These are phyloP conservation scores for Microcos paniculata DNA, from an alignment of 345 rosid genomes.

Conservation along the genomic window DNA sequence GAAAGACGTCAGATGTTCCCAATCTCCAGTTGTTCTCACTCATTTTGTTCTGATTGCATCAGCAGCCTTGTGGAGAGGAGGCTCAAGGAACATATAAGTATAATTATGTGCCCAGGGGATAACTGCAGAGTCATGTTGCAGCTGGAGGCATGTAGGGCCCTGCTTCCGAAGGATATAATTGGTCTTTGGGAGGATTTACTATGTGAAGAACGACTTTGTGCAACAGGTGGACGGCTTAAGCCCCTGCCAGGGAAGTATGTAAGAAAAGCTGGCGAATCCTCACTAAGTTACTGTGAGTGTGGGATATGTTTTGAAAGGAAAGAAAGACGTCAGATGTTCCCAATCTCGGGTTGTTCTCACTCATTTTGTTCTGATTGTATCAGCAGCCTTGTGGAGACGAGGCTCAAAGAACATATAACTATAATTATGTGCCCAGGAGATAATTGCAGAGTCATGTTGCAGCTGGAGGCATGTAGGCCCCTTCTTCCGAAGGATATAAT, in stretches of 20 bases:
- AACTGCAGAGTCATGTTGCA: slow-evolving; percentile 29
- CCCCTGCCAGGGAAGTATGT: background rate
- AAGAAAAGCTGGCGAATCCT: slow-evolving; percentile 21
- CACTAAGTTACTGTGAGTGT: slow-evolving; percentile 47
- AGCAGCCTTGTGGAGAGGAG: slow-evolving; percentile 28
- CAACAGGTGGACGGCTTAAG: slow-evolving; percentile 6
- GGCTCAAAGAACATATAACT: slow-evolving; percentile 28
- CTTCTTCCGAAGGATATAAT: slow-evolving; percentile 19
- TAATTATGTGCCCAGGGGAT: slow-evolving; percentile 34
- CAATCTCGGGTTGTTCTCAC: slow-evolving; percentile 41
- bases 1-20: slow-evolving; percentile 20
- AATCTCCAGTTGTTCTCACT: slow-evolving; percentile 29
- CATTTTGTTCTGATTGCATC: slow-evolving; percentile 36
- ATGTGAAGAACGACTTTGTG: slow-evolving; percentile 26
- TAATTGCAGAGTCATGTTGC: slow-evolving; percentile 14
- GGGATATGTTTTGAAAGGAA: slow-evolving; percentile 56
- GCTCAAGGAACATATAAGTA: background rate
- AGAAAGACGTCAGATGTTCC: slow-evolving; percentile 39
- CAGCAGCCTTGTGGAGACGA: slow-evolving; percentile 39
- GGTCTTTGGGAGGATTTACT: slow-evolving; percentile 35
- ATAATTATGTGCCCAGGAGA: slow-evolving; percentile 28
- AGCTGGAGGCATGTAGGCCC: slow-evolving; percentile 19
- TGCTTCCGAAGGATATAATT: slow-evolving; percentile 28
- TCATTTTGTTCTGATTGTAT: slow-evolving; percentile 54
- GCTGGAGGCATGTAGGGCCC: slow-evolving; percentile 23